Evolutionary conservation across 2,329 filamentous ascomycete species (phyloP).

Genomic region (Fusarium albidum): DNA sequence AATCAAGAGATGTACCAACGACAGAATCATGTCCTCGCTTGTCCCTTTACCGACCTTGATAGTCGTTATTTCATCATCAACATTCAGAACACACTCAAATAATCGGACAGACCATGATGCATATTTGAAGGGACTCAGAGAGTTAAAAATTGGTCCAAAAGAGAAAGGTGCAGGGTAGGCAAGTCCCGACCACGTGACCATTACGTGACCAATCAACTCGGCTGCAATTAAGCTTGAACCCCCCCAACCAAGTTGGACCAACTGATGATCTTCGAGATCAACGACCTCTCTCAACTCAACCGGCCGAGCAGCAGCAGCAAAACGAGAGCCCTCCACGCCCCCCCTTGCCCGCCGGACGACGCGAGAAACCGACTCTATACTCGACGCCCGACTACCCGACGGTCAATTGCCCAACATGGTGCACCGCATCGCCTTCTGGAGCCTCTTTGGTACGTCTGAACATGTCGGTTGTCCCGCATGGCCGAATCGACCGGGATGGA

Average conservation of each 20-base stretch:
- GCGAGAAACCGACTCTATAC: slow-evolving; percentile 21
- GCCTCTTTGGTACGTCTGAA: slow-evolving; percentile 85
- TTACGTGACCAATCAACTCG: slow-evolving; percentile 35
- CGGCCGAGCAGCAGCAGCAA: slow-evolving; percentile 35
- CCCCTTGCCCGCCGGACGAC: slow-evolving; percentile 32
- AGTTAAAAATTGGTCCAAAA: too few species aligned
- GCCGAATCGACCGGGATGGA: too few species aligned
- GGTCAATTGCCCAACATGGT: slow-evolving; percentile 59
- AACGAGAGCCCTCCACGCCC: slow-evolving; percentile 32
- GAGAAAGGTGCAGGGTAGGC: slow-evolving; percentile 31
- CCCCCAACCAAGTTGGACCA: too few species aligned
- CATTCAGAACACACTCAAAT: too few species aligned
- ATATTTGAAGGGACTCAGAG: too few species aligned
- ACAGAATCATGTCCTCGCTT: too few species aligned
- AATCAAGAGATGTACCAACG: too few species aligned
- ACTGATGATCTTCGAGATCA: slow-evolving; percentile 41
- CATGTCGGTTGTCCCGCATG: too few species aligned
- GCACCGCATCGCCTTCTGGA: slow-evolving; percentile 79
- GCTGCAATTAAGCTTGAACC: slow-evolving; percentile 40
- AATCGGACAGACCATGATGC: too few species aligned
- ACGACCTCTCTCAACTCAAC: slow-evolving; percentile 39
- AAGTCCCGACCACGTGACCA: slow-evolving; percentile 26
- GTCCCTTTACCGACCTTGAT: too few species aligned
- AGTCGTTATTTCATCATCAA: too few species aligned
- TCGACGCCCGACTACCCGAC: slow-evolving; percentile 25